These are phyloP conservation scores for Phtheirospermum japonicum DNA, from an alignment of 257 asterid genomes.

Conservation along the genomic window DNA sequence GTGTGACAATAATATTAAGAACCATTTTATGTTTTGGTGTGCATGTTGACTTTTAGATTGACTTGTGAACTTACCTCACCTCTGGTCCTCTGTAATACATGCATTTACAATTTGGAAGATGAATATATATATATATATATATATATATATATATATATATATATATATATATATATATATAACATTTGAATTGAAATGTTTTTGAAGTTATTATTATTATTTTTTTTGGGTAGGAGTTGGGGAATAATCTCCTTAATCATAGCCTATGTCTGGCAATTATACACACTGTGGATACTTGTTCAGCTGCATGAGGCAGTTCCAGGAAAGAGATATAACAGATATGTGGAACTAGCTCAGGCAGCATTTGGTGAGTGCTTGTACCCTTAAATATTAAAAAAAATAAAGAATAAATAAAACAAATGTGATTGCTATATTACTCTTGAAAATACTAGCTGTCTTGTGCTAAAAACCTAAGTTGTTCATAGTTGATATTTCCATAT, in stretches of 20 bases:
- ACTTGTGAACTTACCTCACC: background rate
- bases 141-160: too few relatives aligned
- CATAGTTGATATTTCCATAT: too few relatives aligned
- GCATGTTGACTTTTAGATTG: background rate
- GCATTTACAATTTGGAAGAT: background rate
- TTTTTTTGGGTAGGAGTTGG: constrained; percentile 78
- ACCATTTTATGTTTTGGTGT: background rate
- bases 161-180: too few relatives aligned
- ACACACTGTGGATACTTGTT: constrained; percentile 95
- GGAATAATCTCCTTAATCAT: constrained; percentile 79
- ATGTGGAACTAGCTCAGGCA: constrained; percentile 96
- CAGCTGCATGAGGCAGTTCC: constrained; percentile 99
- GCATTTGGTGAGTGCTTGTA: constrained; percentile 72
- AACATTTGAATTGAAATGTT: too few relatives aligned
- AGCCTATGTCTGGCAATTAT: constrained; percentile 92
- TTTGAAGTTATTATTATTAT: too few relatives aligned
- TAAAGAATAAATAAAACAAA: too few relatives aligned
- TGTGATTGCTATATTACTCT: too few relatives aligned
- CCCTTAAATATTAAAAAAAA: too few relatives aligned
- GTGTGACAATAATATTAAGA: background rate
- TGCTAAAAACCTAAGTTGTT: too few relatives aligned
- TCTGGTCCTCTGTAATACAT: too few relatives aligned
- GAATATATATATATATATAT: too few relatives aligned
- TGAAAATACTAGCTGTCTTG: background rate
- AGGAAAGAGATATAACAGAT: constrained; percentile 94